Base-by-base conservation (phyloP, 1,139 yeast genomes). In the Geotrichum candidum region DNA sequence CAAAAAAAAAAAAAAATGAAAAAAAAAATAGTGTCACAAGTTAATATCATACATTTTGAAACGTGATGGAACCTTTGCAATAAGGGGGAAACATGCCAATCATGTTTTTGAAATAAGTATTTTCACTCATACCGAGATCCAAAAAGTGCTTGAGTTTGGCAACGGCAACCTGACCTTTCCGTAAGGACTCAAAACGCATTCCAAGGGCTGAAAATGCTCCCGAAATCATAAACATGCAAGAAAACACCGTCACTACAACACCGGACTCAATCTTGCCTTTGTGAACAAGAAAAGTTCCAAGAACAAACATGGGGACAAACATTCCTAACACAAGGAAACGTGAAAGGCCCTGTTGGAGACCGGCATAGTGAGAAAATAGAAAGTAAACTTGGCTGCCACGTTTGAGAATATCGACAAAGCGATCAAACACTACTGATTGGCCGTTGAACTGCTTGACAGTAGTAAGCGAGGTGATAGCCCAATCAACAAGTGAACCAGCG, bases 251-350 rank as follows among this genome's bases (percentile, higher is more conserved):
- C 61, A 94, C 78, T 0, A 92, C 89, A 51, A 84, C 81, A 18
- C 87, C 86, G 1, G 90, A 76, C 1, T 77, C 68, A 11, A 85
- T 70, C 22, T 80, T 78, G 0, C 83, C 83, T 3, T 74, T 72
- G 53, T 76, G 74, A 3, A 90, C 86, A 78, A 89, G 80, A 58
- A 79, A 76, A 50, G 86, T 82, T 2, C 98, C 99, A 74, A 86
- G 92, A 88, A 96, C 91, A 68, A 92, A 89, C 0, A 95, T 96
- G 72, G 90, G 97, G 1, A 91, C 89, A 77, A 92, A 91, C 85
- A 90, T 86, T 69, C 85, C 71, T 50, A 90, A 77, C 0, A 87
- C 79, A 7, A 91, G 67, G 22, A 83, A 76, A 67, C 86, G 82
- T 60, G 87, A 73, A 0, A 82, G 61, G 0, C 89, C 87, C 31